phyloP scores from a whole-genome alignment of 768 basidiomycete genomes.

The Baorangia bicolor region DNA sequence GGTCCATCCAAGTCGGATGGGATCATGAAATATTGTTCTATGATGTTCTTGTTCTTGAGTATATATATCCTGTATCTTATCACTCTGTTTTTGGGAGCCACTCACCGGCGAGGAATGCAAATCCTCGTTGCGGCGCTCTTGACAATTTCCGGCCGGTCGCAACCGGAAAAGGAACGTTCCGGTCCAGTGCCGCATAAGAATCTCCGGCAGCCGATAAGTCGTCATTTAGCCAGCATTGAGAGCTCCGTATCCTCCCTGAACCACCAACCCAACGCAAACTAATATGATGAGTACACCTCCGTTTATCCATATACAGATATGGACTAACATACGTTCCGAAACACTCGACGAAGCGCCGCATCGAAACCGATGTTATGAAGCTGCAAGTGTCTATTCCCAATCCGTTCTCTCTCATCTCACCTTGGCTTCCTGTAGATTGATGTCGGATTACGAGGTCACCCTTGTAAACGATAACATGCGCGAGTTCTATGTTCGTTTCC shows the following conservation, averaged over 20 bases:
- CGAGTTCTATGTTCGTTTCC: slow-evolving; percentile 97
- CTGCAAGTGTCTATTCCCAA: slow-evolving; percentile 52
- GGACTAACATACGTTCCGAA: slow-evolving; percentile 31
- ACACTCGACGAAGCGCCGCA: slow-evolving; percentile 88
- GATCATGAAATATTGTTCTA: slow-evolving; percentile 7
- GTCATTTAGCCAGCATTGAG: slow-evolving; percentile 17
- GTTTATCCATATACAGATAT: slow-evolving; percentile 17
- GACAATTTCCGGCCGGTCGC: slow-evolving; percentile 2
- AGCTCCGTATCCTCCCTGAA: slow-evolving; percentile 10
- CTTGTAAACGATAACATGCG: slow-evolving; percentile 99
- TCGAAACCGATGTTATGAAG: slow-evolving; percentile 99
- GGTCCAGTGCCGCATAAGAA: slow-evolving; percentile 11
- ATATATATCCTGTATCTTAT: slow-evolving; percentile 25
- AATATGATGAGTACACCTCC: slow-evolving; percentile 60
- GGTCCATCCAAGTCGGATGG: neutral
- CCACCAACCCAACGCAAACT: slow-evolving; percentile 12
- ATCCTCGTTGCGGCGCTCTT: neutral
- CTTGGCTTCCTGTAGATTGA: slow-evolving; percentile 60
- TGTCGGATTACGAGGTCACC: slow-evolving; percentile 98
- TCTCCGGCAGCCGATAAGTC: slow-evolving; percentile 11
- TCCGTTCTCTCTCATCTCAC: slow-evolving; percentile 9
- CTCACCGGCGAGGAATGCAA: slow-evolving; percentile 20
- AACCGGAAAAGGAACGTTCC: slow-evolving; percentile 22
- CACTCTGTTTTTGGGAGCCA: slow-evolving; percentile 1
- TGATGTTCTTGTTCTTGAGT: slow-evolving; percentile 14